Conservation (phyloP, 257 asterid species). For the Plectranthus barbatus region DNA sequence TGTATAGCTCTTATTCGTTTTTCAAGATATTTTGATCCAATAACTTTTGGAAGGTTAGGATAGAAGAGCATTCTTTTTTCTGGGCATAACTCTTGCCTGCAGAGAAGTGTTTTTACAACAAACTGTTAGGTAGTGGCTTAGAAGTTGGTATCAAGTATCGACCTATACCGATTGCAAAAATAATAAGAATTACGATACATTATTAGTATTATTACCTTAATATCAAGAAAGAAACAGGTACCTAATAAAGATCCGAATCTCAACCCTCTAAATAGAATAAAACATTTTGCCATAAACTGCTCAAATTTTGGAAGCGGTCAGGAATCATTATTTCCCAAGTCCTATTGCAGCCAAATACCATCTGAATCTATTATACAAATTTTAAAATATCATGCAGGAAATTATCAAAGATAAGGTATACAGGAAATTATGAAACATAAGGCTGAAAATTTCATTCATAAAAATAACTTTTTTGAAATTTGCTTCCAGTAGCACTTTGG, state of each 20-base stretch:
- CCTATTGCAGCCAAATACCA: neutral
- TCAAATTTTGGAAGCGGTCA: neutral
- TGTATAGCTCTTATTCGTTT: constrained; percentile 62
- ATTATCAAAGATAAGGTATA: too few relatives aligned
- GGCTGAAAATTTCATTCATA: neutral
- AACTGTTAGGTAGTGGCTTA: neutral
- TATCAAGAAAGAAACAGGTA: neutral
- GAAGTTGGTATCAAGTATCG: neutral
- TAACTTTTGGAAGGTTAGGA: constrained; percentile 79
- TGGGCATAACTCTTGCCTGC: constrained; percentile 89
- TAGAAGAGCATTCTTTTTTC: constrained; percentile 96
- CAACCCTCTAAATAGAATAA: neutral
- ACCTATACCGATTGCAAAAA: neutral
- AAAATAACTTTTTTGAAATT: too few relatives aligned
- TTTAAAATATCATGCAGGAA: neutral
- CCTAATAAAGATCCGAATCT: neutral
- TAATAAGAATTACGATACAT: neutral
- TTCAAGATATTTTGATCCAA: constrained; percentile 78
- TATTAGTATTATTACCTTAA: neutral
- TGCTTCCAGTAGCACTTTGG: too few relatives aligned
- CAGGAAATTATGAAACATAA: neutral
- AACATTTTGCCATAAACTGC: neutral
- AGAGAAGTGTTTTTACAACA: constrained; percentile 5
- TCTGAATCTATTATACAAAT: neutral
- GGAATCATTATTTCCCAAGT: neutral